A percentile compares a stretch with the other conserved stretches of the same genome.
phyloP scores from a whole-genome alignment of 139 green algal genomes.

The Coelastrella sp. region DNA sequence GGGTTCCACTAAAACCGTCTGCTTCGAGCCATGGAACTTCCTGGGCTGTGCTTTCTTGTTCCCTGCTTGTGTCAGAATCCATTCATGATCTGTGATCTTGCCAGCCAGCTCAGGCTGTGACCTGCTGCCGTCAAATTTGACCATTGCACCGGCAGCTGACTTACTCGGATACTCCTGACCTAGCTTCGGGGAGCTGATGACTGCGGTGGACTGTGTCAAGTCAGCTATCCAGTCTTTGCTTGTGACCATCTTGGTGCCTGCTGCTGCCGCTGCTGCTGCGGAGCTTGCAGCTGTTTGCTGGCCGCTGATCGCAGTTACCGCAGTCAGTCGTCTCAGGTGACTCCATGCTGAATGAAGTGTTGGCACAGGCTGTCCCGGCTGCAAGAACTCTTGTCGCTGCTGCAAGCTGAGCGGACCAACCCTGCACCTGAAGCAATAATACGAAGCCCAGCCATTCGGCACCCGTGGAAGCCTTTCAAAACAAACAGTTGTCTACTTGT shows the following conservation, averaged over 20 bases:
- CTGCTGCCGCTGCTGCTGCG: not conserved
- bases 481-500: not conserved
- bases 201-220: not conserved
- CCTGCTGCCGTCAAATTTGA: slow-evolving; percentile 18
- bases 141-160: not conserved
- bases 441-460: not conserved
- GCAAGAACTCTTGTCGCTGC: not conserved
- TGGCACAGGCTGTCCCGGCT: not conserved
- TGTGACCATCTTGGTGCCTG: not conserved
- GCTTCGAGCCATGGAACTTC: not conserved
- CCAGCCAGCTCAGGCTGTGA: slow-evolving; percentile 4
- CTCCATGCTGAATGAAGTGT: not conserved
- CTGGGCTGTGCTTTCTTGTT: not conserved
- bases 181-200: not conserved
- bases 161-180: not conserved
- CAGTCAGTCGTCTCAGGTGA: not conserved
- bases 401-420: not conserved
- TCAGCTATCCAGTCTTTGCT: slow-evolving; percentile 23
- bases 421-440: not conserved
- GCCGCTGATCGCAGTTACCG: not conserved
- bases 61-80: not conserved
- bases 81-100: not conserved
- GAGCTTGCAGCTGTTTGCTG: not conserved
- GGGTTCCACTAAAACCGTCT: not conserved
- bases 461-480: not conserved